These are phyloP conservation scores for Trichosanthes truncata DNA, from an alignment of 306 rosid genomes.

Conservation along the genomic window DNA sequence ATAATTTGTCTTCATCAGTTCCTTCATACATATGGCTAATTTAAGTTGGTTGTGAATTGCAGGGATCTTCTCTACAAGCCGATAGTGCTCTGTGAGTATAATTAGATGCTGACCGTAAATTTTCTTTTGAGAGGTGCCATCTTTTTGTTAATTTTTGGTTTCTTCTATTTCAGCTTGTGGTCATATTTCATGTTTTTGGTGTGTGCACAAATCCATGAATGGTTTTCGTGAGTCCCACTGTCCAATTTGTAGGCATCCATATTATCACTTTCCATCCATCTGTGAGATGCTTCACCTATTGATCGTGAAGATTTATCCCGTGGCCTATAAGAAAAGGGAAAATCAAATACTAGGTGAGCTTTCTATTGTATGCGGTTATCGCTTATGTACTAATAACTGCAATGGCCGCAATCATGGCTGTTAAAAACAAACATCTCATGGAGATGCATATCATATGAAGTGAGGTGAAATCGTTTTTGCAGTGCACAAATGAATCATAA, in stretches of 20 bases:
- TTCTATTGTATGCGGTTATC: not conserved
- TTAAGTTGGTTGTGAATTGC: conserved; percentile 22
- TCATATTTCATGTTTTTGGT: conserved; percentile 85
- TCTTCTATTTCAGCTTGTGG: conserved; percentile 66
- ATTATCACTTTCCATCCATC: conserved; percentile 58
- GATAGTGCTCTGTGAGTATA: conserved; percentile 62
- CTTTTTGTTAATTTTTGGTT: not conserved
- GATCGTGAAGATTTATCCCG: conserved; percentile 62
- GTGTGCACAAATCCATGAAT: conserved; percentile 61
- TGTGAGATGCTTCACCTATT: conserved; percentile 68
- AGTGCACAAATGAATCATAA: not conserved
- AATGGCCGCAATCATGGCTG: not conserved
- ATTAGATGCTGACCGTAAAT: not conserved
- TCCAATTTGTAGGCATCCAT: conserved; percentile 61
- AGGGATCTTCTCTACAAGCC: conserved; percentile 91
- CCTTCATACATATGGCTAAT: conserved; percentile 10
- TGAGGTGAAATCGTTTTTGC: not conserved
- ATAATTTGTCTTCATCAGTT: not conserved
- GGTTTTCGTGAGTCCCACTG: conserved; percentile 39
- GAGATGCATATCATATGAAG: not conserved
- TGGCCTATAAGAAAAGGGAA: conserved; percentile 50
- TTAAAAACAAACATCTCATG: conserved; percentile 1
- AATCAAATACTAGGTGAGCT: conserved; percentile 45
- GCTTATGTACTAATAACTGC: not conserved
- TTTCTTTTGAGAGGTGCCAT: not conserved